Evolutionary conservation across 768 basidiomycete species (phyloP).

Genomic region (Udeniomyces megalosporus): DNA sequence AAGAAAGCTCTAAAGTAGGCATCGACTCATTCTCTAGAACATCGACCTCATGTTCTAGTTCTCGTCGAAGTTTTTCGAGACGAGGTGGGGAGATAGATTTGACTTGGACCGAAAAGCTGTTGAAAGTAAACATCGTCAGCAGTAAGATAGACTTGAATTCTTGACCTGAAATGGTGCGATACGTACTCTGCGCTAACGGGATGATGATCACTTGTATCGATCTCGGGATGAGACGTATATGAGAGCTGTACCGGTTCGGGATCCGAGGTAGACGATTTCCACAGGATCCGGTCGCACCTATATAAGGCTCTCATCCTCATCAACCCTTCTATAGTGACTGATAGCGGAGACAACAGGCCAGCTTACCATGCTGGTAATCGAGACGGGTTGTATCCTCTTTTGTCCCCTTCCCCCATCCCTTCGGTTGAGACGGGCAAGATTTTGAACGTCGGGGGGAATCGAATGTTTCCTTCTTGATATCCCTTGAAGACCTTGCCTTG

Average conservation of each 20-base stretch:
- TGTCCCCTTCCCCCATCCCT: no score
- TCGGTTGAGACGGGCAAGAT: no score
- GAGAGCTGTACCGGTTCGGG: not conserved
- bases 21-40: not conserved
- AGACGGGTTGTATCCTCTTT: no score
- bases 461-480: slow-evolving; percentile 2
- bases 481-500: not conserved
- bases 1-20: not conserved
- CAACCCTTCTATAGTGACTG: not conserved
- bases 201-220: not conserved
- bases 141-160: not conserved
- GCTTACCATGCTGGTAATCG: no score
- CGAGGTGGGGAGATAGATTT: not conserved
- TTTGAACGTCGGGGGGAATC: not conserved
- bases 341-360: not conserved
- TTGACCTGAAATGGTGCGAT: no score
- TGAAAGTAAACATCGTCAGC: not conserved
- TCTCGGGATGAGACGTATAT: slow-evolving; percentile 3
- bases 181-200: not conserved
- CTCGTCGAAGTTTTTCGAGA: not conserved
- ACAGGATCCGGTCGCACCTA: slow-evolving; percentile 9
- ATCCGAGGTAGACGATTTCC: not conserved
- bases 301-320: not conserved
- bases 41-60: not conserved
- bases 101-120: not conserved